Percentiles rank a stretch among this genome's conserved stretches.
Conservation (phyloP, 139 green algal species). For the Chlorella sp. region DNA sequence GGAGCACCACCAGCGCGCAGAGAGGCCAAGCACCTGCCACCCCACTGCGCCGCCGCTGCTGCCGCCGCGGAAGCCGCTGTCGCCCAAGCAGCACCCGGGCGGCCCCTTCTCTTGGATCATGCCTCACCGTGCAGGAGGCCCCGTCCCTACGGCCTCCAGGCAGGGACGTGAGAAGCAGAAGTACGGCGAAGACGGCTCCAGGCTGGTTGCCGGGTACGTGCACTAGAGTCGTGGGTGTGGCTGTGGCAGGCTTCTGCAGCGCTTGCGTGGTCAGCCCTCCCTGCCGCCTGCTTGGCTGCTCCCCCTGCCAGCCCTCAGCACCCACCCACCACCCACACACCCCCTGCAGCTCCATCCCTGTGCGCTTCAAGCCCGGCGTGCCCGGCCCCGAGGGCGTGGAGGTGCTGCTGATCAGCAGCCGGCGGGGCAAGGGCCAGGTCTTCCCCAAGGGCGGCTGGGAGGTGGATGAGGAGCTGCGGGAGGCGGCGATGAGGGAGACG, state of each 20-base stretch:
- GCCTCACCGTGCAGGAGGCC: slow-evolving; percentile 13
- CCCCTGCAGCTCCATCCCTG: slow-evolving; percentile 81
- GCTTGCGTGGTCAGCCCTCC: neutral
- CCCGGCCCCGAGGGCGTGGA: slow-evolving; percentile 46
- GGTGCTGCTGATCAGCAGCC: slow-evolving; percentile 82
- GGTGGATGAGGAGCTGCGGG: slow-evolving; percentile 86
- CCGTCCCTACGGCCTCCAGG: neutral
- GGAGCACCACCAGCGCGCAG: too few species aligned
- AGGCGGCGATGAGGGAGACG: slow-evolving; percentile 85
- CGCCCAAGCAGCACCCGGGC: neutral
- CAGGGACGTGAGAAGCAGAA: slow-evolving; percentile 62
- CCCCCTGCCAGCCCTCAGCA: neutral
- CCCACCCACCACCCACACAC: neutral
- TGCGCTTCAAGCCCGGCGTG: slow-evolving; percentile 56
- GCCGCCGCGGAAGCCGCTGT: neutral
- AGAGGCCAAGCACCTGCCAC: too few species aligned
- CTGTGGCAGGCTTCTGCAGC: too few species aligned
- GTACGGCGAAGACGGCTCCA: slow-evolving; percentile 65
- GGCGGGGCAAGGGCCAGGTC: slow-evolving; percentile 76
- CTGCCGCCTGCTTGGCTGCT: neutral
- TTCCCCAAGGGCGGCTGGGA: slow-evolving; percentile 97
- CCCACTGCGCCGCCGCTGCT: neutral
- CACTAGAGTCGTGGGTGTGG: neutral
- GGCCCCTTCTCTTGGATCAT: neutral
- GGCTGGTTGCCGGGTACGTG: slow-evolving; percentile 77